Evolutionary conservation across 495 filamentous ascomycete species (phyloP), one percentile per base, ranked within the genome.

Genomic region (Hypoxylon crocopeplum): DNA sequence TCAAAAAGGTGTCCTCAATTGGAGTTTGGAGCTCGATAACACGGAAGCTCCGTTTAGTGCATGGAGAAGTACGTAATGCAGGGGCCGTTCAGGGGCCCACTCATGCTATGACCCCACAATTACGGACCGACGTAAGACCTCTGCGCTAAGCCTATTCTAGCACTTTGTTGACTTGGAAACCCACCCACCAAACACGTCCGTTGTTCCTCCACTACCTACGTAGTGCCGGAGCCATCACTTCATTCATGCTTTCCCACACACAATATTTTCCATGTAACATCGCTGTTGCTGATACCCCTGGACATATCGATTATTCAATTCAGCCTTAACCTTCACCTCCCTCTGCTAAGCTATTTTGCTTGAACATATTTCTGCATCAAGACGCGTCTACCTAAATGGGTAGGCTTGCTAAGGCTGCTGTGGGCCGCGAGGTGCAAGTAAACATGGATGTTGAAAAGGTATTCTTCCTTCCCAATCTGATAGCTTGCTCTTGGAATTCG

Each of bases 371-470:
- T 33, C 3, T 1, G 44, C n/a, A 45, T 20, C 13, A 19, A 52
- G 34, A 64, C 60, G 53, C 60, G 62, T 68, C 58, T 62, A 36
- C 44, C 51, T 55, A 8, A 49, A 68, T 70, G 57, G 61, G 61
- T 54, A 70, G 60, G 38, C 24, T 46, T 54, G 5, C 55, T 22
- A 63, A 66, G 21, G 44, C 65, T 30, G 42, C 52, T 25, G 57
- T 60, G 61, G 58, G 57, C 37, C 58, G 68, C 45, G 58, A 66
- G 45, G 60, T 62, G 49, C 68, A 72, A 64, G 73, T 68, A 63
- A 73, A 72, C 67, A 75, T 69, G 69, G 75, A 71, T 55, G 64
- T 52, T 40, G 72, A 75, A 51, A 69, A 76, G 74, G 77, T 79
- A 62, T 21, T 67, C 22, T 17, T 19, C 12, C 21, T 12, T 22